Percentiles rank a stretch among this genome's conserved stretches.
phyloP scores from a whole-genome alignment of 129 eudicot species.

The Escallonia herrerae region DNA sequence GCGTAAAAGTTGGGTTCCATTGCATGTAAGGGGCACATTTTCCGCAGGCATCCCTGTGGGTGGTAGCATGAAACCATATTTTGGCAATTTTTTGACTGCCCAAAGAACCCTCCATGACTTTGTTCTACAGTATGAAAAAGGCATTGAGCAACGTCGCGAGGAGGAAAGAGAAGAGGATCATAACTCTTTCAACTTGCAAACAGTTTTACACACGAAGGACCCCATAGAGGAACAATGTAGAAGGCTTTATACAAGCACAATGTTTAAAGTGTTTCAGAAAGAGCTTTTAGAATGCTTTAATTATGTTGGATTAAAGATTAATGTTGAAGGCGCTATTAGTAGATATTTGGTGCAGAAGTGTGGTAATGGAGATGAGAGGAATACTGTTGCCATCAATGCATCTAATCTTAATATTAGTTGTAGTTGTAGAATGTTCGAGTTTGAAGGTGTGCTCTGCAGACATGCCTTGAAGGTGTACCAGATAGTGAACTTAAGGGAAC shows the following conservation, averaged over 20 bases:
- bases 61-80: slow-evolving; percentile 59
- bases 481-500: slow-evolving; percentile 65
- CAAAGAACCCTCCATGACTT: slow-evolving; percentile 52
- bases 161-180: slow-evolving; percentile 77
- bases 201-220: slow-evolving; percentile 72
- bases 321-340: slow-evolving; percentile 71
- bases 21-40: slow-evolving; percentile 52
- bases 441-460: slow-evolving; percentile 75
- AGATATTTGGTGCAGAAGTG: slow-evolving; percentile 69
- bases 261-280: slow-evolving; percentile 70
- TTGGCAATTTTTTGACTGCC: slow-evolving; percentile 38
- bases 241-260: slow-evolving; percentile 50
- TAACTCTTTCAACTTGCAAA: slow-evolving; percentile 54
- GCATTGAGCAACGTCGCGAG: slow-evolving; percentile 59
- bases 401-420: slow-evolving; percentile 67
- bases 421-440: slow-evolving; percentile 85
- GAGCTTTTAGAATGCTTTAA: slow-evolving; percentile 75
- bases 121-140: slow-evolving; percentile 60
- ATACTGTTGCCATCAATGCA: slow-evolving; percentile 72
- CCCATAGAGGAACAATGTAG: slow-evolving; percentile 82
- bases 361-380: slow-evolving; percentile 66
- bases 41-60: slow-evolving; percentile 71
- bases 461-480: slow-evolving; percentile 75
- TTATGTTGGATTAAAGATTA: slow-evolving; percentile 61
- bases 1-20: slow-evolving; percentile 85